These are phyloP conservation scores for Tympanopsis confertula DNA, from an alignment of 2,329 filamentous ascomycete genomes.

Conservation along the genomic window DNA sequence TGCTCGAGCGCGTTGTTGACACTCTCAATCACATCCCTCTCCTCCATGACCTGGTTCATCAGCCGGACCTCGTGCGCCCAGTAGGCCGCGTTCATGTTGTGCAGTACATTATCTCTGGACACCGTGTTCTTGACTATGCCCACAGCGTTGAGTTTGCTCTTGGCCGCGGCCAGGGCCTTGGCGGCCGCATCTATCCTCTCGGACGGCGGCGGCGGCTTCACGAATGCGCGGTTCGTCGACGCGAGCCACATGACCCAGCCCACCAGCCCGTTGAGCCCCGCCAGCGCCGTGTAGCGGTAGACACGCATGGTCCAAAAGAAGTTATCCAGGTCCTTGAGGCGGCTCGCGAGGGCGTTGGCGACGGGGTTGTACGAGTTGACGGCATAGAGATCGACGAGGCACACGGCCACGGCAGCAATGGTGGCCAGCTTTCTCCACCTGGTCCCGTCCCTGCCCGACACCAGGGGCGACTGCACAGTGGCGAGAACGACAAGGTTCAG, in stretches of 20 bases:
- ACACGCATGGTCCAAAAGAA: slow-evolving; percentile 61
- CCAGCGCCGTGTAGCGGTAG: slow-evolving; percentile 52
- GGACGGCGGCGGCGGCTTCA: slow-evolving; percentile 43
- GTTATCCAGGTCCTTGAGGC: slow-evolving; percentile 52
- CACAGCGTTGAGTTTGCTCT: slow-evolving; percentile 59
- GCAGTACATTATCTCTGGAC: slow-evolving; percentile 60
- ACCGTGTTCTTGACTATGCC: slow-evolving; percentile 73
- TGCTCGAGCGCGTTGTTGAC: slow-evolving; percentile 56
- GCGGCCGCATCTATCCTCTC: slow-evolving; percentile 54
- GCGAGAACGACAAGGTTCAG: slow-evolving; percentile 64
- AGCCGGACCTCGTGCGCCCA: slow-evolving; percentile 69
- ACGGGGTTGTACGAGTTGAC: slow-evolving; percentile 55
- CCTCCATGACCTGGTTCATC: slow-evolving; percentile 67
- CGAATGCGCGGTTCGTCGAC: slow-evolving; percentile 69
- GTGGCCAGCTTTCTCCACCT: slow-evolving; percentile 64
- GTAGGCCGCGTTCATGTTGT: slow-evolving; percentile 56
- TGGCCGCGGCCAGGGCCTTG: slow-evolving; percentile 42
- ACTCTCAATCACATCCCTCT: slow-evolving; percentile 61
- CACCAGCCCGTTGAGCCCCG: slow-evolving; percentile 49
- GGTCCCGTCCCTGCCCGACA: slow-evolving; percentile 51
- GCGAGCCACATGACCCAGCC: slow-evolving; percentile 63
- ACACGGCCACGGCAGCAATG: slow-evolving; percentile 44
- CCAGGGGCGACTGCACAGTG: slow-evolving; percentile 55
- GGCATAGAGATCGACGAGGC: slow-evolving; percentile 53
- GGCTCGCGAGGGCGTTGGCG: slow-evolving; percentile 48